Percentiles rank a stretch among this genome's conserved stretches.
These are phyloP conservation scores for Diutina siamensis DNA, from an alignment of 1,139 yeast species.

Conservation along the genomic window DNA sequence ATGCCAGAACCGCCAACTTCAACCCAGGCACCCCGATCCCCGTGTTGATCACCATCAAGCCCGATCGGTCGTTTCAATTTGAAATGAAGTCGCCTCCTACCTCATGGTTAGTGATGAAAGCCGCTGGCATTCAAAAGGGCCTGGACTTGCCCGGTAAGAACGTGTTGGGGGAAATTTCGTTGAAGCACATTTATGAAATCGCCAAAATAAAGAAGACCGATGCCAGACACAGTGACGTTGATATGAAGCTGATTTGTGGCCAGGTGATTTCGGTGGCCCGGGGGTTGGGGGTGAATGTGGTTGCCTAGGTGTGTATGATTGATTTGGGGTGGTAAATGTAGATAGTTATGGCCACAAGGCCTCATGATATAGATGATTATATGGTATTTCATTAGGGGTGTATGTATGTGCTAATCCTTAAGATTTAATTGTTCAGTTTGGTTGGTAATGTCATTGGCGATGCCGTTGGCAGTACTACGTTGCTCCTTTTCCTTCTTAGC, in stretches of 20 bases:
- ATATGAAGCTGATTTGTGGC: slow-evolving; percentile 68
- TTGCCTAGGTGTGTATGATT: slow-evolving; percentile 37
- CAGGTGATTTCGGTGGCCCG: slow-evolving; percentile 79
- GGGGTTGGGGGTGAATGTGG: slow-evolving; percentile 77
- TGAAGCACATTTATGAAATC: slow-evolving; percentile 88
- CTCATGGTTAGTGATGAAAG: slow-evolving; percentile 72
- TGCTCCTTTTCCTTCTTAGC: slow-evolving; percentile 8
- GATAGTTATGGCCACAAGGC: not conserved
- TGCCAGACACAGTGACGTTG: slow-evolving; percentile 60
- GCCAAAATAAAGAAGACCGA: slow-evolving; percentile 91
- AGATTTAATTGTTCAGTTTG: slow-evolving; percentile 8
- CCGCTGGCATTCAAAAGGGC: slow-evolving; percentile 78
- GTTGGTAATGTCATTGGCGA: not conserved
- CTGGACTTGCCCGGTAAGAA: slow-evolving; percentile 41
- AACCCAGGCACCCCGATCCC: slow-evolving; percentile 87
- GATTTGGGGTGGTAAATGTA: not conserved
- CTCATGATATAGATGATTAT: not conserved
- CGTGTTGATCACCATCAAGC: slow-evolving; percentile 69
- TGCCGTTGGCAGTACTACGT: slow-evolving; percentile 7
- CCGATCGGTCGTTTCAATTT: slow-evolving; percentile 84
- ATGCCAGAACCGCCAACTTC: slow-evolving; percentile 86
- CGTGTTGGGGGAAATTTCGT: slow-evolving; percentile 57
- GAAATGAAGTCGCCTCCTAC: slow-evolving; percentile 91
- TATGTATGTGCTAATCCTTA: slow-evolving; percentile 9
- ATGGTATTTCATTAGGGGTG: slow-evolving; percentile 7